phyloP scores from a whole-genome alignment of 306 rosid species.

The Herpetospermum pedunculosum region DNA sequence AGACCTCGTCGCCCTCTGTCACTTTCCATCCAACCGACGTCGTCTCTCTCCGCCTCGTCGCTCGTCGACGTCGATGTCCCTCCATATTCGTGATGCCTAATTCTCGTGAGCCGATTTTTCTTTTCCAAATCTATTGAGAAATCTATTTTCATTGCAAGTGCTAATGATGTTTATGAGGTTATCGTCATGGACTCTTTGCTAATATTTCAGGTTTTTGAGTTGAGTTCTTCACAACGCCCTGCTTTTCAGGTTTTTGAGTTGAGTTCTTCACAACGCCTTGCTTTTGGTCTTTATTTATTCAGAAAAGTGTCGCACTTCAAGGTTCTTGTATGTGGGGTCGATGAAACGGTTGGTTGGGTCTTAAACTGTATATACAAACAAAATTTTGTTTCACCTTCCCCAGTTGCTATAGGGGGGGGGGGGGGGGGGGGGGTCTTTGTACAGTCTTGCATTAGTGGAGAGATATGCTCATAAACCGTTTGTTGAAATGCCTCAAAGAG shows the following conservation, averaged over 20 bases:
- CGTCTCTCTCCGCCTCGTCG: too few species aligned
- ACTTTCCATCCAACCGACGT: too few species aligned
- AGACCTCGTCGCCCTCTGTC: too few species aligned
- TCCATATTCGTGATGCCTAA: too few species aligned
- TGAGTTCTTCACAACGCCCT: slow-evolving; percentile 87
- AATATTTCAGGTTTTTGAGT: slow-evolving; percentile 55
- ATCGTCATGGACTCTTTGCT: neutral
- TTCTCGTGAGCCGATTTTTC: too few species aligned
- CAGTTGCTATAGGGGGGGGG: slow-evolving; percentile 96
- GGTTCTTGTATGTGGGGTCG: slow-evolving; percentile 94
- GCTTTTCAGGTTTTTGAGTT: slow-evolving; percentile 85
- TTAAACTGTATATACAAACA: slow-evolving; percentile 79
- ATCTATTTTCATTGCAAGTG: neutral
- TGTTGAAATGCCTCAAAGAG: too few species aligned
- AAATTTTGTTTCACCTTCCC: slow-evolving; percentile 95
- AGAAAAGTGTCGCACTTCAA: slow-evolving; percentile 94
- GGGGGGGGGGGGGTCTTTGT: too few species aligned
- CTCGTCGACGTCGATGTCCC: too few species aligned
- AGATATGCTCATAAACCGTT: too few species aligned
- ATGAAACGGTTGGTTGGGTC: slow-evolving; percentile 99
- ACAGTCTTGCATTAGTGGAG: too few species aligned
- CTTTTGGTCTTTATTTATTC: slow-evolving; percentile 73
- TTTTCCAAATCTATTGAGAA: too few species aligned
- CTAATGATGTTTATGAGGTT: neutral
- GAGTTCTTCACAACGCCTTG: slow-evolving; percentile 87